A percentile compares a stretch with the other conserved stretches of the same genome.
These are phyloP conservation scores for Margaritispora aquatica DNA, from an alignment of 495 filamentous ascomycete genomes.

Conservation along the genomic window DNA sequence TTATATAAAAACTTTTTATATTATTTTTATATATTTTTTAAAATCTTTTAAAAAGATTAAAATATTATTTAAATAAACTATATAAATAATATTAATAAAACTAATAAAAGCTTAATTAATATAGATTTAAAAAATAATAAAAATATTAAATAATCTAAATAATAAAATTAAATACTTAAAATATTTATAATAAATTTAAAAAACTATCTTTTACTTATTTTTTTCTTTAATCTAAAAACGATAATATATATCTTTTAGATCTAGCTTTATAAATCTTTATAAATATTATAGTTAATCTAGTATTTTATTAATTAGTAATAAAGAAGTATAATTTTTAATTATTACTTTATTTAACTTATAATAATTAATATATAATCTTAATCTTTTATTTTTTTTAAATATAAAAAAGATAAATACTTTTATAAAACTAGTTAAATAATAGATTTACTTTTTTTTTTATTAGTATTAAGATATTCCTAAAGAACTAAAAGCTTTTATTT, in stretches of 20 bases:
- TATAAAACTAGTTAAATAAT: neutral
- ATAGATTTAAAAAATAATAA: too few relatives aligned
- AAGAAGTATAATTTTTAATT: neutral
- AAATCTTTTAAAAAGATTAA: neutral
- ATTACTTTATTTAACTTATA: neutral
- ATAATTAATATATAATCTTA: neutral
- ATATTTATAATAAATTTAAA: too few relatives aligned
- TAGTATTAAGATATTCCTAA: neutral
- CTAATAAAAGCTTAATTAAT: too few relatives aligned
- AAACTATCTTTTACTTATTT: too few relatives aligned
- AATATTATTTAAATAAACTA: neutral
- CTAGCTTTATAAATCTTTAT: neutral
- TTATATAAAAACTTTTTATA: conserved; percentile 1
- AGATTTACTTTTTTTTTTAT: neutral
- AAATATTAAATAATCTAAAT: neutral
- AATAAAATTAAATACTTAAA: too few relatives aligned
- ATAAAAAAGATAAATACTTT: neutral
- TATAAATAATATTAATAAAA: too few relatives aligned
- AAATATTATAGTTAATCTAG: neutral
- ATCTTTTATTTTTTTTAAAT: neutral
- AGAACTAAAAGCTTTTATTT: neutral
- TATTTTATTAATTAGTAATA: neutral
- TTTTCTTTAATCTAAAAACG: too few relatives aligned
- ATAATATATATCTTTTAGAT: too few relatives aligned
- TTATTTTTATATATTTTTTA: neutral